Base-by-base conservation (phyloP, 495 filamentous ascomycete species). In the Trichoderma virens region DNA sequence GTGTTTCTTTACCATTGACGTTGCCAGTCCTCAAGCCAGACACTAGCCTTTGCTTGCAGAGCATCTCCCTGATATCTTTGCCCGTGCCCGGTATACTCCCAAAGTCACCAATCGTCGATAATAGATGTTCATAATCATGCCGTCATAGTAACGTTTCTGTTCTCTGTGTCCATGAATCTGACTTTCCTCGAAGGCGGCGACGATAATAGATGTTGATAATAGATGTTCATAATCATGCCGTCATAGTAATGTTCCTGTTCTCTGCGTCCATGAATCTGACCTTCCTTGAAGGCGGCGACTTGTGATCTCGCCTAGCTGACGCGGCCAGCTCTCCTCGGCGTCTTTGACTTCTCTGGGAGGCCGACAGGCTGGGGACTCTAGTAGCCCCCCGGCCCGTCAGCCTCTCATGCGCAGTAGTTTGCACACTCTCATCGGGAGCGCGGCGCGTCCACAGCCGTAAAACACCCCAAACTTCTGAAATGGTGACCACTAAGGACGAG, bases 331-430 rank as follows among this genome's bases (percentile, higher is more conserved):
- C 83, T 75, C 45, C 59, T 13, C 35, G 59, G 31, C 89, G 78
- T 30, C 86, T 79, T 71, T 90, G 85, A 65, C 80, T 88, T 69
- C 92, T 79, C 69, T 80, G 87, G 51, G n/a, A n/a, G 34, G 6
- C 34, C 13, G 34, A 13, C 34, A 7, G 34, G 34, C 34, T 35
- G 34, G 34, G 34, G 34, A 6, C 34, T 35, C 34, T 35, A 7
- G 34, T 35, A 35, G 34, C 6, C 34, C 34, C 34, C 34, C 34
- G 6, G 13, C 34, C 34, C 34, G 13, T 13, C 34, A 35, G 34
- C 13, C 13, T 13, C 13, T 35, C 34, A n/a, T n/a, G n/a, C n/a
- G n/a, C n/a, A n/a, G n/a, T n/a, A n/a, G n/a, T n/a, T n/a, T n/a
- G n/a, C n/a, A n/a, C n/a, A n/a, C n/a, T n/a, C n/a, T n/a, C n/a